Evolutionary conservation across 305 asterid genomes (phyloP), one percentile per base, ranked within the genome.

Genomic region (Nicotiana rustica): DNA sequence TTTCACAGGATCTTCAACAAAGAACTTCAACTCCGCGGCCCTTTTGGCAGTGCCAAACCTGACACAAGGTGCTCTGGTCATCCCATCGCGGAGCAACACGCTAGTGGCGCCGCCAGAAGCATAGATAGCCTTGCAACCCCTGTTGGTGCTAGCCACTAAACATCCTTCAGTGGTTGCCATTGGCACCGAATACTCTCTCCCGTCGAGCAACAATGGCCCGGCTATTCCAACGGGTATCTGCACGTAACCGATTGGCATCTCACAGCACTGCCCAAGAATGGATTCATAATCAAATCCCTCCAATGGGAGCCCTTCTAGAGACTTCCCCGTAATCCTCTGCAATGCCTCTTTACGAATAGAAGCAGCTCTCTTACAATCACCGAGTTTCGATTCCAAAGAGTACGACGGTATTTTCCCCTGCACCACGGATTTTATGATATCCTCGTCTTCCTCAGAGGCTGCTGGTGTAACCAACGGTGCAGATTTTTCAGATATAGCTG

Each of bases 91-190:
- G 12, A 79, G 82, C 82, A 79, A 44, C 12, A 64, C 49, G 29
- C 75, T 14, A 12, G 25, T 38, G 59, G 82, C 82, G 1, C 82
- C 82, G 47, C 82, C 82, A 49, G 82, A 79, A 49, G 82, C 82
- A 19, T 38, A 79, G 31, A 79, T 79, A 66, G 82, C 82, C 41
- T 79, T 79, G 60, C 76, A 79, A 14, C 82, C 82, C 47, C 82
- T 12, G 6, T 79, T 79, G 44, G 82, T 79, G 62, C 82, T 79
- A 64, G 82, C 82, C 47, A 79, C 82, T 66, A 79, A 79, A 49
- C 82, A 79, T 31, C 82, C 82, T 79, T 79, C 82, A 21, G 76
- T 79, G 62, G 82, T 79, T 44, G 76, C 82, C 82, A 79, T 79
- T 1, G 82, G 82, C 64, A 79, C 76, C 18, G 82, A 64, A 59